Evolutionary conservation across 2,329 filamentous ascomycete genomes (phyloP).

Genomic region (Colletotrichum destructivum): DNA sequence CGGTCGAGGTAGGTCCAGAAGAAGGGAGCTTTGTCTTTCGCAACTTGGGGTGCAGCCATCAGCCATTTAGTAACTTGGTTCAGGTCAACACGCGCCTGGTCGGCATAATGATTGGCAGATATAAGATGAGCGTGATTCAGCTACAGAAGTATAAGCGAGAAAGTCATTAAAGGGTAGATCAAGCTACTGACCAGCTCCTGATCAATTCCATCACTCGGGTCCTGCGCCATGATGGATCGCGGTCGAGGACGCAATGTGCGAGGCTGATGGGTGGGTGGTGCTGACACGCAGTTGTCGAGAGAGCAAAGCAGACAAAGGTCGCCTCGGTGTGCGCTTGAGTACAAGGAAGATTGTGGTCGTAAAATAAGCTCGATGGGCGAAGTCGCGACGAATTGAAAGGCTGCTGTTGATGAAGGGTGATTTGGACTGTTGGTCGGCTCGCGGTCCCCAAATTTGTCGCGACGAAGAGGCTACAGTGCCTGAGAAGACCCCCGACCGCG

Average conservation of each 20-base stretch:
- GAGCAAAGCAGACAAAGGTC: not conserved
- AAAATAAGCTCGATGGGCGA: not conserved
- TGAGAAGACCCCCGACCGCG: constrained; percentile 35
- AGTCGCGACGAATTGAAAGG: constrained; percentile 18
- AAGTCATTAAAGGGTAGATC: constrained; percentile 53
- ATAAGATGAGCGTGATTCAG: constrained; percentile 92
- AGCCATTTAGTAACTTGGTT: constrained; percentile 88
- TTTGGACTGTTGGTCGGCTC: constrained; percentile 24
- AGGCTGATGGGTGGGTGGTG: not conserved
- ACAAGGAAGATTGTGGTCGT: too few species aligned
- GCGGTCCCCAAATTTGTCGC: constrained; percentile 44
- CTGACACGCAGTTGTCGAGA: not conserved
- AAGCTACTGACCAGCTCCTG: constrained; percentile 39
- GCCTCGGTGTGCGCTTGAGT: not conserved
- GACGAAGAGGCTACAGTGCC: constrained; percentile 43
- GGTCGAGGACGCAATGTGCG: constrained; percentile 1
- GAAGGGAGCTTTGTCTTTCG: constrained; percentile 88
- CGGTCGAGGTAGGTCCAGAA: constrained; percentile 93
- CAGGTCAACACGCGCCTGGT: constrained; percentile 78
- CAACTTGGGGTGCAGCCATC: constrained; percentile 85
- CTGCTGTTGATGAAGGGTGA: constrained; percentile 23
- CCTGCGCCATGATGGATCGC: constrained; percentile 41
- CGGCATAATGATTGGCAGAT: constrained; percentile 85
- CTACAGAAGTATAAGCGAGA: constrained; percentile 59
- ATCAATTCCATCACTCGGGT: constrained; percentile 43